Evolutionary conservation across 768 basidiomycete genomes (phyloP), one percentile per base, ranked within the genome.

Genomic region (Phlebiopsis gigantea): DNA sequence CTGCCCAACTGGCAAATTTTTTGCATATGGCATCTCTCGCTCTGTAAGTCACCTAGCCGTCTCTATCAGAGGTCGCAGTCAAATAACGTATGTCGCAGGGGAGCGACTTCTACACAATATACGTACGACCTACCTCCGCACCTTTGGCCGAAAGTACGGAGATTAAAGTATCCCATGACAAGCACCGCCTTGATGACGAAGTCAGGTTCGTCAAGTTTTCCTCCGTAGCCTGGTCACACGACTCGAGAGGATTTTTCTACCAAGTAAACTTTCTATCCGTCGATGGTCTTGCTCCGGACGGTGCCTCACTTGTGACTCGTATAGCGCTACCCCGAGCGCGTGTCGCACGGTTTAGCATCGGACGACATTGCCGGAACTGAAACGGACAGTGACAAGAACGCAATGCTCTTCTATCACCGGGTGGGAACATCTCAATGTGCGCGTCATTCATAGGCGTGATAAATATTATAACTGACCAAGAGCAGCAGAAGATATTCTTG

Each of bases 241-340:
- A 92, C 69, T 85, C 82, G 54, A 84, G 83, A 59, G 90, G 91
- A 1, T 90, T 93, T 70, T 90, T 93, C 71, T 93, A 93, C 67
- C 90, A 91, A 75, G 76, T 77, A 9, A 39, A 17, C 34, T 10
- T 49, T 21, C 69, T 65, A 5, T 39, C 31, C 48, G 57, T 42
- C 30, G 45, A 22, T 25, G 21, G 19, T 39, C 6, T 26, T 45
- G 57, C 42, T 30, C 19, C 39, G n/a, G 12, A 44, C 6, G 39
- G 31, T 28, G 46, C 25, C 29, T 47, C 47, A 24, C 34, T 31
- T 25, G 51, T 55, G 29, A 45, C 17, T 15, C 46, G 26, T 51
- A 30, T 34, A 45, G 74, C 80, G 88, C 15, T 89, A 79, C 65
- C 86, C 87, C 2, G 77, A 70, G 22, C 78, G 72, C 52, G 71